Evolutionary conservation across 768 basidiomycete genomes (phyloP), one percentile per base, ranked within the genome.

Genomic region (Lepiota brunneoincarnata): DNA sequence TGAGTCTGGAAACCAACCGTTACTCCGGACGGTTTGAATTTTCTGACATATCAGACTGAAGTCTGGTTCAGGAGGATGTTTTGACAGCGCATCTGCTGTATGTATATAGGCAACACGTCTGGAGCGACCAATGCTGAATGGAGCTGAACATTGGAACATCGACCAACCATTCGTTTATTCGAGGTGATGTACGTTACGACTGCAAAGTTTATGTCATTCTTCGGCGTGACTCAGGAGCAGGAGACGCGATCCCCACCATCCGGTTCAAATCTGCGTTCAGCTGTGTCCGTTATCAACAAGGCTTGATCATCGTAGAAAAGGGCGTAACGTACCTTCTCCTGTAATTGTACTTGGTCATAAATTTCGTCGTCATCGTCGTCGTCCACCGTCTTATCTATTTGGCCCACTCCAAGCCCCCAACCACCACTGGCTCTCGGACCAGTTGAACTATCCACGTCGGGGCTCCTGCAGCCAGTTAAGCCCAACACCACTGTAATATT

Each of bases 371-470:
- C 84, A 34, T 87, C 86, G 4, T 86, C 85, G 2, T 79, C 84
- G 17, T 80, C 81, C 18, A 68, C 70, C 18, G 71, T 69, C 61
- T 73, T 64, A 46, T 81, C 82, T 50, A 81, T 80, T 55, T 81
- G 74, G 23, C 82, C 81, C 4, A 72, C 78, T 6, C 86, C 89
- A 2, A 89, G 70, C 2, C 87, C 89, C 88, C 88, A 91, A 12
- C 88, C 88, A 11, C 86, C 85, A n/a, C 80, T 83, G 14, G 75
- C 77, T 36, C 78, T 71, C 5, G 70, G 53, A 3, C 39, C 54
- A 38, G 67, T 63, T 10, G 69, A 59, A 11, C 63, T 60, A 11
- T 78, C 80, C 9, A 73, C 57, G 61, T 80, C 83, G 0, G 82
- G 81, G 62, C 82, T 84, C 71, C 81, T 82, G 59, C 49, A 53